phyloP scores from a whole-genome alignment of 768 basidiomycete species.

The Calocybe gangraenosa region DNA sequence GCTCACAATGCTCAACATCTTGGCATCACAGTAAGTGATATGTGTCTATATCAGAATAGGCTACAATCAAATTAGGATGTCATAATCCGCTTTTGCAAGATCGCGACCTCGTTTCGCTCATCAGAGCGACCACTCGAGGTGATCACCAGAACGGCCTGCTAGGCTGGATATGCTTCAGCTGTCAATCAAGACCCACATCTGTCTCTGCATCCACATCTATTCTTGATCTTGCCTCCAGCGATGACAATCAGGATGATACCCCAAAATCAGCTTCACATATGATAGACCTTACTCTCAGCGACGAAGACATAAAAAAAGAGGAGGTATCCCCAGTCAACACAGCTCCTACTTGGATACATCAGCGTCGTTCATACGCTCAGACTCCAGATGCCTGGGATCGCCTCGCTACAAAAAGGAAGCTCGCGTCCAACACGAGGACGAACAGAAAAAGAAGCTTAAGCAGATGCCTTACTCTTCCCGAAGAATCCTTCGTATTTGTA shows the following conservation, averaged over 20 bases:
- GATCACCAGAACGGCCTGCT: constrained; percentile 14
- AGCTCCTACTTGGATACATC: constrained; percentile 11
- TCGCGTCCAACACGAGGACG: neutral
- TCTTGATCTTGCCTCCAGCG: too few relatives aligned
- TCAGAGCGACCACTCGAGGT: constrained; percentile 18
- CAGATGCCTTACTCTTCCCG: neutral
- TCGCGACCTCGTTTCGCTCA: constrained; percentile 24
- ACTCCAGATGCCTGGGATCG: constrained; percentile 10
- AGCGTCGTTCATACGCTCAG: constrained; percentile 14
- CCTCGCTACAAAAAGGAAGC: neutral
- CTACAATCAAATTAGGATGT: constrained; percentile 23
- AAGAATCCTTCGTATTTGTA: neutral
- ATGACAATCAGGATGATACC: neutral
- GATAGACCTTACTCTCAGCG: constrained; percentile 8
- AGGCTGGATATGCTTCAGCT: constrained; percentile 20
- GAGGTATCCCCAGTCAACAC: neutral
- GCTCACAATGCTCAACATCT: constrained; percentile 21
- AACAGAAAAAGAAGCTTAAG: neutral
- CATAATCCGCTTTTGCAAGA: constrained; percentile 31
- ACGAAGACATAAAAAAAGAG: constrained; percentile 9
- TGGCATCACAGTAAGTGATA: constrained; percentile 34
- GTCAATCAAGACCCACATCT: neutral
- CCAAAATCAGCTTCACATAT: neutral
- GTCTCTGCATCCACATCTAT: constrained; percentile 5
- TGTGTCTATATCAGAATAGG: neutral